Base-by-base conservation (phyloP, 1,139 yeast genomes). In the Yamadazyma atlantica region DNA sequence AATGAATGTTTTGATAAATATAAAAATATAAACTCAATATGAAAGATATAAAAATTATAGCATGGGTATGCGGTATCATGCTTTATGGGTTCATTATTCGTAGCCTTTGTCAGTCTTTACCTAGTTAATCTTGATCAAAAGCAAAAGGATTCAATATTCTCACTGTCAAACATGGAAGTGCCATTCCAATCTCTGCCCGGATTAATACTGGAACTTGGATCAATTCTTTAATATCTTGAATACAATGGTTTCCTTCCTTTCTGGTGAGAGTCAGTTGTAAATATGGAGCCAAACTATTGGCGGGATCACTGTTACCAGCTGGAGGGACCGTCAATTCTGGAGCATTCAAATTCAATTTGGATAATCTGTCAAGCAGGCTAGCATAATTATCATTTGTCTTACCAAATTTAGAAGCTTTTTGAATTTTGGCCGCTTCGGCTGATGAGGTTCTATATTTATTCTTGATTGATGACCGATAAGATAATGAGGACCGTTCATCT, bases 121-220 rank as follows among this genome's bases (percentile, higher is more conserved):
- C 22, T 6, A 19, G 8, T 19, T 23, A 23, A 11, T 13, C 18
- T 28, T 38, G 37, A 17, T 37, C 43, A 4, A 35, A 32, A 30
- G 66, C 59, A 60, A 89, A 92, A 26, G 98, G 98, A 54, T 92
- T 92, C 54, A 90, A 71, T n/a, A 92, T 85, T 54, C 96, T 79
- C 10, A 92, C 96, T 3, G 97, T 87, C 55, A 92, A 74, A 59
- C 97, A 90, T 12, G 98, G 98, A 42, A 92, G 73, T 1, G 95
- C 89, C 90, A 87, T 88, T 37, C 96, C 97, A 39, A 89, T 80
- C 60, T 90, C 97, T 0, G 97, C 95, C 50, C 97, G 75, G 45
- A 92, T 69, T 45, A 92, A 69, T 15, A 92, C 82, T 12, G 97
- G 97, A 34, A 92, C 85, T 53, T 80, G 82, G 37, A 75, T 75